Base-by-base conservation (phyloP, 148 eudicot species). In the Beta vulgaris region DNA sequence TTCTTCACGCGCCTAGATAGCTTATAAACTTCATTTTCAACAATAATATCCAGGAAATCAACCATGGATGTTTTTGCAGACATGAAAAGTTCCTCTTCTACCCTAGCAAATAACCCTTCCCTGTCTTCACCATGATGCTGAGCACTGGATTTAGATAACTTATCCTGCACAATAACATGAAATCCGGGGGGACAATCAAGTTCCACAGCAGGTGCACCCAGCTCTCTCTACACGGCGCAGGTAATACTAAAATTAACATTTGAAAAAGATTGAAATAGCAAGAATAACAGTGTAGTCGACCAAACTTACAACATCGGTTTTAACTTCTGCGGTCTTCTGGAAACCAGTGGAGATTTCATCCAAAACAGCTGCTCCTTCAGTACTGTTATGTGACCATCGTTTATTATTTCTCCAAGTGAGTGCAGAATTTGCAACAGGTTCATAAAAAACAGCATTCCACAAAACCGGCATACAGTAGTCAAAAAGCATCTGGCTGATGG, bases 101-200 rank as follows among this genome's bases (percentile, higher is more conserved):
- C 79, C 73, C 72, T 43, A 73, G 76, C 89, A 79, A 85, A 48
- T 78, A 85, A 85, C 75, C 29, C 68, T 76, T 81, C 79, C 77
- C 69, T 23, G 51, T 78, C 84, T 12, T 43, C 78, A 70, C 40
- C 63, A 58, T 23, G 43, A 43, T 71, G 58, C 42, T 39, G 79
- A 53, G 71, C 12, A 34, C 39, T 64, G 15, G 19, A 48, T 16
- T 71, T 40, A 46, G 79, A 37, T 4, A 69, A 70, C 44, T 69
- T 55, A 19, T 82, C 79, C 62, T 82, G 72, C 68, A 69, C 74
- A 46, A 60, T 71, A 23, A 66, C 82, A 73, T 82, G 90, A 78
- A 95, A 92, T 39, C 99, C 99, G 58, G 99, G 97, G 68, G 99
- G 99, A 44, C 73, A 91, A 68, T 92, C 99, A 79, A 75, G 78